A percentile compares a stretch with the other conserved stretches of the same genome.
phyloP scores from a whole-genome alignment of 345 rosid genomes.

The Eutrema japonicum region DNA sequence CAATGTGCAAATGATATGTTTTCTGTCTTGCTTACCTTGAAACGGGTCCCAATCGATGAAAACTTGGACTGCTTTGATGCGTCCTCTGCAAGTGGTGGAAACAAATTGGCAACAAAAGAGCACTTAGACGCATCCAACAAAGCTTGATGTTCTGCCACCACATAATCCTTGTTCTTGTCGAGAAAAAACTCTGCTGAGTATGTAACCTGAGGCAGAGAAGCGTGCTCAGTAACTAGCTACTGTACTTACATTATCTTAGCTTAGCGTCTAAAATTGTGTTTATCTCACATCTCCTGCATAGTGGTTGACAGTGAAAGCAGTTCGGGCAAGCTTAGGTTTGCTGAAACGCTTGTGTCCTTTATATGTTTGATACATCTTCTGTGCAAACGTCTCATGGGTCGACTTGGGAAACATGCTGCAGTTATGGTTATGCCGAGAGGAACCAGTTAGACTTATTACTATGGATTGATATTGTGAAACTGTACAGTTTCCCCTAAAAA shows the following conservation, averaged over 20 bases:
- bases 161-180: slow-evolving; percentile 80
- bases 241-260: neutral
- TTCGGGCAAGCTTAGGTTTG: slow-evolving; percentile 74
- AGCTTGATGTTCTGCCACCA: slow-evolving; percentile 83
- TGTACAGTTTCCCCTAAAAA: neutral
- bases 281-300: slow-evolving; percentile 78
- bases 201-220: slow-evolving; percentile 52
- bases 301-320: slow-evolving; percentile 74
- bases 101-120: slow-evolving; percentile 67
- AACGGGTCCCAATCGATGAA: slow-evolving; percentile 78
- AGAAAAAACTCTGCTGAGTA: slow-evolving; percentile 76
- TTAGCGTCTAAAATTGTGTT: slow-evolving; percentile 12
- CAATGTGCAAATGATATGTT: slow-evolving; percentile 22
- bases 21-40: slow-evolving; percentile 54
- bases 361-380: slow-evolving; percentile 77
- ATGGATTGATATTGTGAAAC: slow-evolving; percentile 13
- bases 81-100: slow-evolving; percentile 75
- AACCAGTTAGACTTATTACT: slow-evolving; percentile 13
- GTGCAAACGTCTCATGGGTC: slow-evolving; percentile 81
- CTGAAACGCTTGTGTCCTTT: slow-evolving; percentile 74
- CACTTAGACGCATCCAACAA: slow-evolving; percentile 63
- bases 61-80: slow-evolving; percentile 77
- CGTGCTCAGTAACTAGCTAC: slow-evolving; percentile 32
- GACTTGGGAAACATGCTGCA: slow-evolving; percentile 89
- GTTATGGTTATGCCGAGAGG: slow-evolving; percentile 13